Evolutionary conservation across 495 filamentous ascomycete species (phyloP).

Genomic region (Penicillium ochrochloron): DNA sequence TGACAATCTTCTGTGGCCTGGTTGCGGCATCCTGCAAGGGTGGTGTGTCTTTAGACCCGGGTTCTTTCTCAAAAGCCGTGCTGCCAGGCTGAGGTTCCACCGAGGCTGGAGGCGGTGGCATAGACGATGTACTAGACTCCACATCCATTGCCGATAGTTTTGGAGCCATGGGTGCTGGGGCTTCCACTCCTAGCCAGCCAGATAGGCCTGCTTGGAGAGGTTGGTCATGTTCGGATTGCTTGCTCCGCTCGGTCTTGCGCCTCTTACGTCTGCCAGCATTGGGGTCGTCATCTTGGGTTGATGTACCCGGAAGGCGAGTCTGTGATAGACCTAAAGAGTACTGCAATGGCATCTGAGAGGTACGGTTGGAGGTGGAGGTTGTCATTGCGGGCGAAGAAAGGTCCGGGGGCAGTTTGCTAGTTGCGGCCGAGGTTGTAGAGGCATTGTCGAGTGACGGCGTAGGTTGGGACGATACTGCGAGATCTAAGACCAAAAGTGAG

Average conservation of each 20-base stretch:
- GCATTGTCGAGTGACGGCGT: conserved; percentile 7
- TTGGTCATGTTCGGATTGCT: conserved; percentile 12
- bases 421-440: neutral
- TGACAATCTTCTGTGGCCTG: conserved; percentile 52
- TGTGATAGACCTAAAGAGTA: neutral
- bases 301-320: neutral
- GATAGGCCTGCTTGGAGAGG: conserved; percentile 21
- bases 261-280: conserved; percentile 54
- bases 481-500: conserved; percentile 33
- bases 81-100: neutral
- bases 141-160: neutral
- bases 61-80: neutral
- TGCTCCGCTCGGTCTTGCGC: conserved; percentile 51
- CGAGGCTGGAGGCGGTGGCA: neutral
- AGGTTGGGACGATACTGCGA: conserved; percentile 21
- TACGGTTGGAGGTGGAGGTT: neutral
- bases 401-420: neutral
- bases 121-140: neutral
- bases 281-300: conserved; percentile 43
- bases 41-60: neutral
- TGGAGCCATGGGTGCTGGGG: neutral
- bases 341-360: neutral
- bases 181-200: conserved; percentile 28
- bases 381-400: neutral
- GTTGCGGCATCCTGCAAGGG: neutral